Conservation (phyloP, 768 basidiomycete species). For the Chalciporus sphaerocephalus region DNA sequence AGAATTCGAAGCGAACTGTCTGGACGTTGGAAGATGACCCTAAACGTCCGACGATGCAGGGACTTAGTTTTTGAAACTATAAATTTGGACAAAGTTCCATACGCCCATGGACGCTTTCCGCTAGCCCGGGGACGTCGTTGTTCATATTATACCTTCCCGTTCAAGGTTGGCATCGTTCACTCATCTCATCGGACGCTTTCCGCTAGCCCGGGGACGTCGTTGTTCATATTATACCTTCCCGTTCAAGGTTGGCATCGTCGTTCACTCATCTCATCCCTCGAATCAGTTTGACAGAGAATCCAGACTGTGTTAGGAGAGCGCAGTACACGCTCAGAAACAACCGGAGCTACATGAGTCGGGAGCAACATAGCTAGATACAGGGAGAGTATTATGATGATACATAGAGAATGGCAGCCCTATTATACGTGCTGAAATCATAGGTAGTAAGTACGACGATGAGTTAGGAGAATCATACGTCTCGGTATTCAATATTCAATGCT, state of each 20-base stretch:
- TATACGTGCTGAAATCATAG: not conserved
- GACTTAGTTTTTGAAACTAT: conserved; percentile 16
- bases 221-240: not conserved
- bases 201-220: not conserved
- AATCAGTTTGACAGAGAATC: not conserved
- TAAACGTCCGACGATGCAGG: conserved; percentile 14
- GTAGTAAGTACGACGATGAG: not conserved
- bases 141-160: not conserved
- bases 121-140: not conserved
- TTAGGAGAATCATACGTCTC: not conserved
- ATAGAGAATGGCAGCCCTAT: not conserved
- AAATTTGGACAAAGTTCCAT: not conserved
- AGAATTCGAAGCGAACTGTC: conserved; percentile 1
- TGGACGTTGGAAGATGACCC: conserved; percentile 11
- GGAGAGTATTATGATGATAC: not conserved
- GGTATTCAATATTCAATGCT: no score
- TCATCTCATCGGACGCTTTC: no score
- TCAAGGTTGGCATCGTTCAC: no score
- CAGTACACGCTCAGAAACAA: not conserved
- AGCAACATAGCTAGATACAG: not conserved
- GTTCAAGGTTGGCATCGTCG: no score
- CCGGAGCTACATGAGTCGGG: not conserved
- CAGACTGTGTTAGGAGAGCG: not conserved
- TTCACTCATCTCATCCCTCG: not conserved
- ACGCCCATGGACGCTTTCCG: not conserved